phyloP scores from a whole-genome alignment of 2,329 filamentous ascomycete genomes.

The Colletotrichum costaricense region DNA sequence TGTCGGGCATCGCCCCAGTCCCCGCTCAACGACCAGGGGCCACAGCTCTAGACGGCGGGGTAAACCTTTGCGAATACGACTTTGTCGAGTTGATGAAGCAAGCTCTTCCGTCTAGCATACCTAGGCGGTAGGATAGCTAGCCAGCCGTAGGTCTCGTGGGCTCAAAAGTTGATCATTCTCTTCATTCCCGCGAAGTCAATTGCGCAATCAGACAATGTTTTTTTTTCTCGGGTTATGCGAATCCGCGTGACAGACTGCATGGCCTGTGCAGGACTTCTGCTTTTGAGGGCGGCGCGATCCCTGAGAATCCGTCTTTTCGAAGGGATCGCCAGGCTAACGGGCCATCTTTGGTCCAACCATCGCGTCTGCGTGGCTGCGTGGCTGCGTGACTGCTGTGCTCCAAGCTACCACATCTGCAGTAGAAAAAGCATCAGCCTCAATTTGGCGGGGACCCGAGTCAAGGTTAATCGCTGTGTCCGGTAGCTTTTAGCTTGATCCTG shows the following conservation, averaged over 20 bases:
- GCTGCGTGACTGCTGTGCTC: background rate
- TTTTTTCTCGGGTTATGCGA: background rate
- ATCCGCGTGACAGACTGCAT: background rate
- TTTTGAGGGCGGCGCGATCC: slow-evolving; percentile 11
- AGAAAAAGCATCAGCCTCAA: slow-evolving; percentile 13
- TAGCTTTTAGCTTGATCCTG: background rate
- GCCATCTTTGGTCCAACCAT: background rate
- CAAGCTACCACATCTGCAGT: slow-evolving; percentile 9
- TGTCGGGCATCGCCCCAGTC: background rate
- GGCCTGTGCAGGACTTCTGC: background rate
- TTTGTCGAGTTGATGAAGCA: background rate
- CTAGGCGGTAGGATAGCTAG: background rate
- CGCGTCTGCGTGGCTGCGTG: slow-evolving; percentile 1
- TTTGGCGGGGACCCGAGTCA: slow-evolving; percentile 9
- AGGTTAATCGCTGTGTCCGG: background rate
- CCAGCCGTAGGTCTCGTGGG: background rate
- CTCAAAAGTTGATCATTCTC: background rate
- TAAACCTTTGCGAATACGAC: background rate
- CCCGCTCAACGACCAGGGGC: background rate
- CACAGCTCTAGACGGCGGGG: background rate
- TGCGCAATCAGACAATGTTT: background rate
- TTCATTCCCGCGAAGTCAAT: background rate
- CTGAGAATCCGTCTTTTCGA: background rate
- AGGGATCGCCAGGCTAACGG: slow-evolving; percentile 19
- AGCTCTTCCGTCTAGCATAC: background rate